Conservation (phyloP, 441 rosid species). For the Dalechampia spathulata region DNA sequence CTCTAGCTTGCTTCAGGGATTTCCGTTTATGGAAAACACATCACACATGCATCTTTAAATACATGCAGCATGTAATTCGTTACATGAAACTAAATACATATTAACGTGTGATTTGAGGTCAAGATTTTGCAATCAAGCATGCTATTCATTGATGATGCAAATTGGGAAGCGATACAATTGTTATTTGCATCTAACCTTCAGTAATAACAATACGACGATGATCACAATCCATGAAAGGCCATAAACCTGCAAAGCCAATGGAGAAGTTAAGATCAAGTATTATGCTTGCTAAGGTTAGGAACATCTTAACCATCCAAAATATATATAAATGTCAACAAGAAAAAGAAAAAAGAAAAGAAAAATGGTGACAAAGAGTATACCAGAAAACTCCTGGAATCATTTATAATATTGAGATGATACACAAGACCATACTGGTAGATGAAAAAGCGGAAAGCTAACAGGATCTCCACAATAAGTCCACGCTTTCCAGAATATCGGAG, state of each 20-base stretch:
- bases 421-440: constrained; percentile 93
- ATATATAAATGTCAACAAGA: too few relatives aligned
- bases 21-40: too few relatives aligned
- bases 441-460: constrained; percentile 77
- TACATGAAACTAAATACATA: too few relatives aligned
- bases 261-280: constrained; percentile 1
- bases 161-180: too few relatives aligned
- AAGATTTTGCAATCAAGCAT: too few relatives aligned
- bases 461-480: constrained; percentile 78
- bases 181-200: constrained; percentile 65
- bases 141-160: too few relatives aligned
- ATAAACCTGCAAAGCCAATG: constrained; percentile 54
- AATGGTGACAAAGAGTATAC: constrained; percentile 26
- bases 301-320: too few relatives aligned
- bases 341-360: constrained; percentile 13
- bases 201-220: constrained; percentile 16
- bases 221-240: constrained; percentile 49
- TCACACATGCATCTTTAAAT: too few relatives aligned
- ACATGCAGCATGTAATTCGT: too few relatives aligned
- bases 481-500: constrained; percentile 84
- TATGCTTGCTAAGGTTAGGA: background rate
- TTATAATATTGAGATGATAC: constrained; percentile 65
- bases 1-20: too few relatives aligned
- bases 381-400: constrained; percentile 47
- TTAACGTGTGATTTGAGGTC: too few relatives aligned